A percentile compares a stretch with the other conserved stretches of the same genome.
These are phyloP conservation scores for Dendrostoma leiphaemia DNA, from an alignment of 2,329 filamentous ascomycete species.

Conservation along the genomic window DNA sequence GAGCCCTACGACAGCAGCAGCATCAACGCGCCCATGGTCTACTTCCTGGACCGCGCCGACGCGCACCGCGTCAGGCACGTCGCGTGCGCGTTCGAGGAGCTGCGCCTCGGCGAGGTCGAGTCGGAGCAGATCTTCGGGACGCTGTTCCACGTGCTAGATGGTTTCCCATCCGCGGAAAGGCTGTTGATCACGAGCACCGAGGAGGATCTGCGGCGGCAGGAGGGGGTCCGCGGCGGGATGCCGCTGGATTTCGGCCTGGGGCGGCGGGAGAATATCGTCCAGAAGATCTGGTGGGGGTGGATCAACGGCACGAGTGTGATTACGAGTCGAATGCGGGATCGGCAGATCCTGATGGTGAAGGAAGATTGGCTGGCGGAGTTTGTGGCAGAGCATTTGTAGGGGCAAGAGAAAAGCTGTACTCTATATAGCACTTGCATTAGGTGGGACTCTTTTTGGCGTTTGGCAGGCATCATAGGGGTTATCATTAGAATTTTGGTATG, in stretches of 20 bases:
- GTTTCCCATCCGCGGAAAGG: conserved; percentile 34
- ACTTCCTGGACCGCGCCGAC: conserved; percentile 44
- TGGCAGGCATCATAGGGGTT: no score
- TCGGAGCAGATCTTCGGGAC: conserved; percentile 45
- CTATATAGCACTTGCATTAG: background rate
- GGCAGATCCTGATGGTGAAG: conserved; percentile 42
- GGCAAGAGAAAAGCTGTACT: background rate
- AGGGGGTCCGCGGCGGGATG: conserved; percentile 13
- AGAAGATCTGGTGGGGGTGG: conserved; percentile 49
- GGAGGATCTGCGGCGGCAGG: conserved; percentile 24
- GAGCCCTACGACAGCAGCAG: conserved; percentile 46
- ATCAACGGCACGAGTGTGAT: conserved; percentile 39
- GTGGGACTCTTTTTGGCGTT: no score
- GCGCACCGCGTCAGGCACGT: conserved; percentile 41
- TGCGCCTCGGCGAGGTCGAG: conserved; percentile 40
- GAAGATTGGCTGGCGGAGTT: conserved; percentile 40
- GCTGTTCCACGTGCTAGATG: conserved; percentile 47
- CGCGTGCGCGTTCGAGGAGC: conserved; percentile 42
- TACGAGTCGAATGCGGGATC: conserved; percentile 37
- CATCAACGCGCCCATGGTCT: conserved; percentile 47
- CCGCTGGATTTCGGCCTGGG: background rate
- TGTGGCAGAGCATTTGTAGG: conserved; percentile 21
- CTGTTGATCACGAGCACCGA: conserved; percentile 43
- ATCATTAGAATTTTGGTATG: no score
- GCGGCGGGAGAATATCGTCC: conserved; percentile 36